Evolutionary conservation across 2,329 filamentous ascomycete genomes (phyloP).

Genomic region (Beauveria sp.): DNA sequence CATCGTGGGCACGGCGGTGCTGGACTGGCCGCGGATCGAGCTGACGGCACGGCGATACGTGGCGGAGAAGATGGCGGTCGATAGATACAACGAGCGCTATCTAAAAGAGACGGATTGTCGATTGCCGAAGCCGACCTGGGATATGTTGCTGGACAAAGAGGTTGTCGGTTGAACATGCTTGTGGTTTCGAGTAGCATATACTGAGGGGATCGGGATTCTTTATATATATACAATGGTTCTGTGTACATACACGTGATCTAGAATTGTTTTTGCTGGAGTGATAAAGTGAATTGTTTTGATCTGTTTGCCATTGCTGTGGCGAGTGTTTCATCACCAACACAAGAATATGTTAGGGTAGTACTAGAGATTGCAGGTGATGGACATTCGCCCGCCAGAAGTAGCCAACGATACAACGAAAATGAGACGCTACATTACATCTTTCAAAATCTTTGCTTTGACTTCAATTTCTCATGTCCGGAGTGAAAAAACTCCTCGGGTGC

Average conservation of each 20-base stretch:
- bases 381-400: too few species aligned
- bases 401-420: background rate
- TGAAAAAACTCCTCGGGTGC: too few species aligned
- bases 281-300: background rate
- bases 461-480: too few species aligned
- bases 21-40: slow-evolving; percentile 7
- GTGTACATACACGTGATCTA: background rate
- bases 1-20: slow-evolving; percentile 4
- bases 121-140: slow-evolving; percentile 9
- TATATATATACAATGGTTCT: background rate
- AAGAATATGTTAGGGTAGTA: background rate
- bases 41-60: background rate
- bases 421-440: too few species aligned
- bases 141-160: slow-evolving; percentile 7
- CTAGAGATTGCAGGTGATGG: background rate
- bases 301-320: background rate
- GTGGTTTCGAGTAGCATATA: background rate
- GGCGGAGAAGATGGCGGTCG: slow-evolving; percentile 3
- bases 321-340: background rate
- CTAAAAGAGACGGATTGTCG: background rate
- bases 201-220: background rate
- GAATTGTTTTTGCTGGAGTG: background rate
- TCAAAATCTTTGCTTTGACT: too few species aligned
- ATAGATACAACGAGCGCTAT: slow-evolving; percentile 5
- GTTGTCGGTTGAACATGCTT: background rate